Evolutionary conservation across 371 early-diverging fungal genomes (phyloP).

Genomic region (Polyrhizophydium stewartii): DNA sequence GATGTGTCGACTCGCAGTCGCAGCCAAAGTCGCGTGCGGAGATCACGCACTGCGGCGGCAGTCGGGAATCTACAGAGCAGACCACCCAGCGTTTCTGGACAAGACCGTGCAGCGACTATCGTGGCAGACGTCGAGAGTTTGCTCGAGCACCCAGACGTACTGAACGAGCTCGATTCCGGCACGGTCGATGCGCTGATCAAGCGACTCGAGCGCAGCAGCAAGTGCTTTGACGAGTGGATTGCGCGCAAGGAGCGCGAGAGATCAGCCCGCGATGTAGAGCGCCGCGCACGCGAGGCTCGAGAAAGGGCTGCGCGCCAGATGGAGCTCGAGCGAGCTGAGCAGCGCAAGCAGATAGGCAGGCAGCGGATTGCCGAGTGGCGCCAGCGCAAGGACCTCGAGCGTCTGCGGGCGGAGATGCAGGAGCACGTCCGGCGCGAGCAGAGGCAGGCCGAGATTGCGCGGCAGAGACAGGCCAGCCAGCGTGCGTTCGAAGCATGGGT

Average conservation of each 20-base stretch:
- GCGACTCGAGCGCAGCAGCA: background rate
- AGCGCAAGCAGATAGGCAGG: background rate
- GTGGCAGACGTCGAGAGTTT: background rate
- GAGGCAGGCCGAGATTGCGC: background rate
- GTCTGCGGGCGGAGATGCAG: background rate
- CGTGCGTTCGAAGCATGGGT: background rate
- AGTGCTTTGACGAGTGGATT: background rate
- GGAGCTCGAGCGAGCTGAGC: background rate
- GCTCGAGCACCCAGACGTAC: background rate
- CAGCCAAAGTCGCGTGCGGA: constrained; percentile 2
- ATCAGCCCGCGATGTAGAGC: background rate
- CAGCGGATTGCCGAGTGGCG: background rate
- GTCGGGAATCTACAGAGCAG: too few relatives aligned
- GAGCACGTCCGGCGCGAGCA: background rate
- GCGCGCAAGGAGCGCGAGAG: background rate
- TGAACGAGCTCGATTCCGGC: too few relatives aligned
- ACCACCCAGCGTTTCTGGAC: too few relatives aligned
- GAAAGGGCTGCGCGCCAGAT: background rate
- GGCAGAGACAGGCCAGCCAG: background rate
- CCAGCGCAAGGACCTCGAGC: background rate
- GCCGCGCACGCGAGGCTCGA: background rate
- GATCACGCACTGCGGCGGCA: too few relatives aligned
- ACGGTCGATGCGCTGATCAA: constrained; percentile 2
- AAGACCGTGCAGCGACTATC: too few relatives aligned
- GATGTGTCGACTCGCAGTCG: too few relatives aligned